Evolutionary conservation across 345 rosid species (phyloP).

Genomic region (Syzygium grande): DNA sequence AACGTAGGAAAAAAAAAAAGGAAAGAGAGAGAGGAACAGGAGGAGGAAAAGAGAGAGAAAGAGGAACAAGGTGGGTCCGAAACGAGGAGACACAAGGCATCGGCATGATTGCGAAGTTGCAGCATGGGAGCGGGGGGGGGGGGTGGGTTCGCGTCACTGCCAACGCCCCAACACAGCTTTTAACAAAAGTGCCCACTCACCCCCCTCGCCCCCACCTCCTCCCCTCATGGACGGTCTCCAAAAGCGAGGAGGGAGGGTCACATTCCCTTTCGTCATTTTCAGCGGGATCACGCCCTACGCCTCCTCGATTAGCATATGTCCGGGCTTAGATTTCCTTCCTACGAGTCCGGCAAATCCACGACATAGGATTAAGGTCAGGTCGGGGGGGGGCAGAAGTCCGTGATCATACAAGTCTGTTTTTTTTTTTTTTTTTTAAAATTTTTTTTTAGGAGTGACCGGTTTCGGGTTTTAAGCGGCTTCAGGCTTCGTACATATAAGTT

Average conservation of each 20-base stretch:
- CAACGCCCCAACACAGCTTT: background rate
- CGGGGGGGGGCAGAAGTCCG: background rate
- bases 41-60: background rate
- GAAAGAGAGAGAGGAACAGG: background rate
- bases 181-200: background rate
- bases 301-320: background rate
- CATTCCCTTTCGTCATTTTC: background rate
- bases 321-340: background rate
- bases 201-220: too few species aligned
- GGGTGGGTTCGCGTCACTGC: background rate
- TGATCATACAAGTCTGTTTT: background rate
- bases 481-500: too few species aligned
- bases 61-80: slow-evolving; percentile 10
- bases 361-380: background rate
- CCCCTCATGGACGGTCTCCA: background rate
- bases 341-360: background rate
- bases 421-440: too few species aligned
- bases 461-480: too few species aligned
- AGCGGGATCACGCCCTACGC: background rate
- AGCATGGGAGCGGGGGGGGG: background rate
- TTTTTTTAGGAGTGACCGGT: too few species aligned
- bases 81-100: slow-evolving; percentile 28
- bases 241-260: background rate
- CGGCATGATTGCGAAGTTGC: slow-evolving; percentile 21
- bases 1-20: too few species aligned